Evolutionary conservation across 2,329 filamentous ascomycete genomes (phyloP), one percentile per base, ranked within the genome.

Genomic region (Fusarium palustre): DNA sequence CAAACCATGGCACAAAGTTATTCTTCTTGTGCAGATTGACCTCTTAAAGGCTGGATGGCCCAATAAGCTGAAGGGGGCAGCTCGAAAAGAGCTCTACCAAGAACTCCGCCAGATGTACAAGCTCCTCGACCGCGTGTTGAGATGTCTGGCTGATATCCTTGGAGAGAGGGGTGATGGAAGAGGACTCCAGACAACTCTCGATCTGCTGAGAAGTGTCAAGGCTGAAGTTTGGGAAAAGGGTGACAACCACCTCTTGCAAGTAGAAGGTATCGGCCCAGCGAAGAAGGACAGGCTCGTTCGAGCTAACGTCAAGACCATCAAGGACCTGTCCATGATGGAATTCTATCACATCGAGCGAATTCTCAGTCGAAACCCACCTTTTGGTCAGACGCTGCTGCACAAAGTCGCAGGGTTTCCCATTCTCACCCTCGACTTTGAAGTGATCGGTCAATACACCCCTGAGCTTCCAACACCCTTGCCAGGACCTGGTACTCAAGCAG

Each of bases 181-280:
- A 7, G 86, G 91, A 3, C 85, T 89, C 3, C 86, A 86, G 30
- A 89, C 90, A 64, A 91, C 91, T 8, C 84, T 98, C 3, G 91
- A 95, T 74, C 85, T 98, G 8, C 86, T 91, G 48, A 86, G 95
- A 59, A 93, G 92, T 68, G 81, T 98, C 53, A 86, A 88, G 24
- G 92, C 94, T 3, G 87, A 86, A 2, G 83, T 85, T 1, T 97
- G 94, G 96, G 96, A 99, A 74, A 89, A 91, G 34, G 92, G 90
- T 3, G 88, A 92, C 1, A 84, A 91, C 24, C 92, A 97, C 70
- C 86, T 99, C 74, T 91, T 91, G 64, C 95, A 98, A 77, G 85
- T 99, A 3, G 88, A 92, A 1, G 87, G 89, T 4, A 87, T 98
- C 64, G 96, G 96, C 0, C 83, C 88, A 7, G 92, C 90, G 2